These are phyloP conservation scores for Penicillium sp. DNA, from an alignment of 2,329 filamentous ascomycete species.

Conservation along the genomic window DNA sequence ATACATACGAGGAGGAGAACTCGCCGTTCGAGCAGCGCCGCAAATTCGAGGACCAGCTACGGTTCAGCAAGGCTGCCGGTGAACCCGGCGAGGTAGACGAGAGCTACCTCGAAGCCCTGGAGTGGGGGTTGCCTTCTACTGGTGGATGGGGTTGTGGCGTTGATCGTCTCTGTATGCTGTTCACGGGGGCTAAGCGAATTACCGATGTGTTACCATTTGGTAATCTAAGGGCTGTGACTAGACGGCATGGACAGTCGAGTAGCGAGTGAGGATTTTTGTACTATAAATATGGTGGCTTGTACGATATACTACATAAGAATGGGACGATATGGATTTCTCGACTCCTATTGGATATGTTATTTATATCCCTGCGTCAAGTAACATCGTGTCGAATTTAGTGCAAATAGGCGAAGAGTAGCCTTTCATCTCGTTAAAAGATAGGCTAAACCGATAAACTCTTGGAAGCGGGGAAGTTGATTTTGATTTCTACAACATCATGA, in stretches of 20 bases:
- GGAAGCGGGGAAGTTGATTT: slow-evolving; percentile 12
- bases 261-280: neutral
- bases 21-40: slow-evolving; percentile 79
- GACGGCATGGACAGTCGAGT: slow-evolving; percentile 16
- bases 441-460: neutral
- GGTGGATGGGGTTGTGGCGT: slow-evolving; percentile 96
- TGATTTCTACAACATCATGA: slow-evolving; percentile 17
- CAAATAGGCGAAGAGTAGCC: neutral
- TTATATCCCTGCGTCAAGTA: neutral
- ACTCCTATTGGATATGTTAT: slow-evolving; percentile 1
- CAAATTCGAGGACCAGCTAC: slow-evolving; percentile 70
- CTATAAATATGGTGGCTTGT: slow-evolving; percentile 2
- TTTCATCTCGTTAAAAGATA: slow-evolving; percentile 1
- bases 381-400: neutral
- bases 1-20: slow-evolving; percentile 99
- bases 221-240: slow-evolving; percentile 61
- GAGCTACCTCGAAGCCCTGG: slow-evolving; percentile 78
- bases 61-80: slow-evolving; percentile 49
- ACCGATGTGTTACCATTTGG: slow-evolving; percentile 87
- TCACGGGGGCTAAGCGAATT: slow-evolving; percentile 75
- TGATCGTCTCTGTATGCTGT: slow-evolving; percentile 88
- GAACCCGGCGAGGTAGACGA: slow-evolving; percentile 64
- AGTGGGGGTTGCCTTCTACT: slow-evolving; percentile 90
- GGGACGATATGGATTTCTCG: neutral
- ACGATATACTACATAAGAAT: slow-evolving; percentile 9